A percentile compares a stretch with the other conserved stretches of the same genome.
Conservation (phyloP, 768 basidiomycete genomes). For the Phanerochaete carnosa region DNA sequence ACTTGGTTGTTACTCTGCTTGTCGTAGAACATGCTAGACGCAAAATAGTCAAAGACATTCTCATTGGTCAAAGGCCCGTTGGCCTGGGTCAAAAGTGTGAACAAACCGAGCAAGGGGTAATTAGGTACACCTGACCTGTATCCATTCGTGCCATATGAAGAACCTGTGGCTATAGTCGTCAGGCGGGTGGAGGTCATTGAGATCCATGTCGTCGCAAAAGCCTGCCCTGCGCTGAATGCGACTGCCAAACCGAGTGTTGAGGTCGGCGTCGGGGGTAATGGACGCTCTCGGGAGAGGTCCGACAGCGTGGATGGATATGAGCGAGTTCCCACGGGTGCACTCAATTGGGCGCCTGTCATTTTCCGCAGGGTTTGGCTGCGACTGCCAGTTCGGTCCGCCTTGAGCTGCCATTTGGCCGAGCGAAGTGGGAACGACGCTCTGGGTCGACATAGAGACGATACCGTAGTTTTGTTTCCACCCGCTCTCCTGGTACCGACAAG, state of each 20-base stretch:
- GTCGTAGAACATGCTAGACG: conserved; percentile 90
- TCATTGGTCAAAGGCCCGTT: conserved; percentile 73
- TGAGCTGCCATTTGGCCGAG: conserved; percentile 4
- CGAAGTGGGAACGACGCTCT: conserved; percentile 16
- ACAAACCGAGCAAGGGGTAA: neutral
- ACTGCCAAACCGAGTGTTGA: neutral
- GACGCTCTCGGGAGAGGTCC: neutral
- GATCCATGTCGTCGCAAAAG: conserved; percentile 47
- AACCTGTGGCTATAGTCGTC: conserved; percentile 82
- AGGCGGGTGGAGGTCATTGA: conserved; percentile 67
- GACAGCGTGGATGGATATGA: neutral
- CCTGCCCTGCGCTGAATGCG: neutral
- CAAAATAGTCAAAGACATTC: conserved; percentile 88
- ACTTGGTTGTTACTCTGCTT: conserved; percentile 92
- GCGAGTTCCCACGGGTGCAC: conserved; percentile 17
- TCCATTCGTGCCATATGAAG: conserved; percentile 92
- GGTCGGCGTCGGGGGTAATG: neutral
- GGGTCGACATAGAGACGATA: conserved; percentile 18
- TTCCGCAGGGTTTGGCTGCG: conserved; percentile 4
- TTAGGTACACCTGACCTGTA: conserved; percentile 47
- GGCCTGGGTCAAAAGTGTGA: conserved; percentile 40
- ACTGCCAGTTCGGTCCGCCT: conserved; percentile 9
- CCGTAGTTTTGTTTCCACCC: conserved; percentile 22
- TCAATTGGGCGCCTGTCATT: conserved; percentile 10
- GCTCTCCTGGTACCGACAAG: conserved; percentile 22